Conservation (phyloP, 2,329 filamentous ascomycete species). For the Fusarium cicatricum region DNA sequence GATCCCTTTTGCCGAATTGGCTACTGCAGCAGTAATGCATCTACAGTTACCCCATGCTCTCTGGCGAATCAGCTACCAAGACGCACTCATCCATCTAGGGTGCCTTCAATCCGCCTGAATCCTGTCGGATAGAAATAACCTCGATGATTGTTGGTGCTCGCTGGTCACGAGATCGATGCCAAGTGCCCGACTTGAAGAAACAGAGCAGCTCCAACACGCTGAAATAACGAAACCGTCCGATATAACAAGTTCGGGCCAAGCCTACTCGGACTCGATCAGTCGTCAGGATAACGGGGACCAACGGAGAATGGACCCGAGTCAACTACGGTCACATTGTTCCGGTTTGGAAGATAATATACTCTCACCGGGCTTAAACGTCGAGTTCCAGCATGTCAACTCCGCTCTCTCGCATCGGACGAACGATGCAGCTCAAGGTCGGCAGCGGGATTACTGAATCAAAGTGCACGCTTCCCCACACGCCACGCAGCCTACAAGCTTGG, state of each 20-base stretch:
- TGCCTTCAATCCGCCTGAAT: no score
- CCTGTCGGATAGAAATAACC: neutral
- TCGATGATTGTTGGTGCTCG: neutral
- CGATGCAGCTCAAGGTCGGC: conserved; percentile 2
- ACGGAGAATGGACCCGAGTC: neutral
- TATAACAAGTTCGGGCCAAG: neutral
- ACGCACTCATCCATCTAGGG: neutral
- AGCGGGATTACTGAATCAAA: conserved; percentile 9
- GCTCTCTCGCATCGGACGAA: conserved; percentile 23
- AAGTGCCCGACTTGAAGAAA: no score
- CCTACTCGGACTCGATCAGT: neutral
- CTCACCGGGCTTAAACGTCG: neutral
- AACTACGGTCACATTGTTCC: conserved; percentile 21
- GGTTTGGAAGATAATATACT: neutral
- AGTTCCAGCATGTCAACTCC: conserved; percentile 18
- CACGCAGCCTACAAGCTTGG: conserved; percentile 7
- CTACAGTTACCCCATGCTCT: conserved; percentile 13
- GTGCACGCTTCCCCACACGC: conserved; percentile 23
- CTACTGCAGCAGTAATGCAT: neutral
- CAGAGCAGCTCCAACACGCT: no score
- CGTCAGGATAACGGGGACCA: neutral
- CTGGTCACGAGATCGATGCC: no score
- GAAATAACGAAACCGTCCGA: no score
- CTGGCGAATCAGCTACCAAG: conserved; percentile 12
- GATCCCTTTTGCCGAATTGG: neutral